Conservation (phyloP, 2,329 filamentous ascomycete species). For the Talaromyces funiculosus region DNA sequence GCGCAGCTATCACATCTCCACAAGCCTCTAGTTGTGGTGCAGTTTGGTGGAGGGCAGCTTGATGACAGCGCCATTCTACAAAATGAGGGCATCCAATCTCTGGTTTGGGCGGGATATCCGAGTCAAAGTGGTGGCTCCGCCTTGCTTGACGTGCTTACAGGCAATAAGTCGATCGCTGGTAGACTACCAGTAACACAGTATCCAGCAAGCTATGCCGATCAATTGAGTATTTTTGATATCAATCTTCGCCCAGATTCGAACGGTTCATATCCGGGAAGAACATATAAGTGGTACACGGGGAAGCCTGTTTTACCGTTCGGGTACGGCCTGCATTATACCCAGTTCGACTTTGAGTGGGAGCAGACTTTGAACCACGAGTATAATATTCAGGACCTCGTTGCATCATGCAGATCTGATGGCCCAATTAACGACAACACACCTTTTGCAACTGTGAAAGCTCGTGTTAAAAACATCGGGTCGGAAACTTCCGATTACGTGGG, state of each 20-base stretch:
- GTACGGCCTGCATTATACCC: slow-evolving; percentile 37
- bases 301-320: slow-evolving; percentile 33
- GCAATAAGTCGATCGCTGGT: slow-evolving; percentile 29
- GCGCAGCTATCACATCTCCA: slow-evolving; percentile 24
- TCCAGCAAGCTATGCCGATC: slow-evolving; percentile 36
- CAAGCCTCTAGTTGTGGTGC: slow-evolving; percentile 31
- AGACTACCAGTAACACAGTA: slow-evolving; percentile 33
- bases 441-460: slow-evolving; percentile 1
- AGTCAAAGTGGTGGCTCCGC: slow-evolving; percentile 35
- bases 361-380: background rate
- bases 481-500: slow-evolving; percentile 20
- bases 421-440: background rate
- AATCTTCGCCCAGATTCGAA: slow-evolving; percentile 25
- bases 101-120: slow-evolving; percentile 38
- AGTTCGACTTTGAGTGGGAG: slow-evolving; percentile 21
- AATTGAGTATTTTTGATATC: slow-evolving; percentile 33
- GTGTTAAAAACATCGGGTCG: slow-evolving; percentile 13
- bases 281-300: slow-evolving; percentile 35
- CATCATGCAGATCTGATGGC: background rate
- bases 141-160: slow-evolving; percentile 32
- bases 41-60: slow-evolving; percentile 34
- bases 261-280: slow-evolving; percentile 28
- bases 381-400: background rate
- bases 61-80: slow-evolving; percentile 29
- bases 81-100: slow-evolving; percentile 29